These are phyloP conservation scores for Kwoniella shandongensis DNA, from an alignment of 768 basidiomycete genomes.

Conservation along the genomic window DNA sequence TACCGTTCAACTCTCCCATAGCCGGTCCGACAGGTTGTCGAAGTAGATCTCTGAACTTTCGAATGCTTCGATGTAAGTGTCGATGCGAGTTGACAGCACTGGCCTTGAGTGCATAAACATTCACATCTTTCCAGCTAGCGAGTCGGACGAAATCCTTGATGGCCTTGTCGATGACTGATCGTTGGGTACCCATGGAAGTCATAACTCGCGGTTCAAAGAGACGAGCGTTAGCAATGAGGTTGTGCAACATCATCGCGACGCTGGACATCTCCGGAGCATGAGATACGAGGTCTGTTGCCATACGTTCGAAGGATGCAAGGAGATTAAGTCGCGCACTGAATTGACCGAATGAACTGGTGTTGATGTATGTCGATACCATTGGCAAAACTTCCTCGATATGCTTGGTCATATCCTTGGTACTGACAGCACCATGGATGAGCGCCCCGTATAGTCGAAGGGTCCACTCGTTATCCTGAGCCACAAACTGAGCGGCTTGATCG, in stretches of 20 bases:
- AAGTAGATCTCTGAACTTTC: slow-evolving; percentile 89
- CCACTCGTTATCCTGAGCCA: slow-evolving; percentile 64
- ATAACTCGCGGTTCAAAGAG: slow-evolving; percentile 62
- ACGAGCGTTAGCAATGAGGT: slow-evolving; percentile 65
- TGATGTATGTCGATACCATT: slow-evolving; percentile 77
- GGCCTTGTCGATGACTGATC: slow-evolving; percentile 70
- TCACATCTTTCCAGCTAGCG: slow-evolving; percentile 97
- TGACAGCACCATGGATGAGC: slow-evolving; percentile 62
- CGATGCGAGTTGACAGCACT: slow-evolving; percentile 88
- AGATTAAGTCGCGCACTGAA: slow-evolving; percentile 68
- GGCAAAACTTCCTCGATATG: slow-evolving; percentile 71
- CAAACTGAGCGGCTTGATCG: slow-evolving; percentile 61
- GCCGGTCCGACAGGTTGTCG: slow-evolving; percentile 62
- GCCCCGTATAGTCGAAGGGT: slow-evolving; percentile 90
- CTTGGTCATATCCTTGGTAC: slow-evolving; percentile 47
- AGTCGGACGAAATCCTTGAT: slow-evolving; percentile 83
- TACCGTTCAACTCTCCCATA: slow-evolving; percentile 25
- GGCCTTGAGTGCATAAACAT: slow-evolving; percentile 86
- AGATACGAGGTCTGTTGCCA: slow-evolving; percentile 57
- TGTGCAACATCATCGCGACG: slow-evolving; percentile 63
- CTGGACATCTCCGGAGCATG: slow-evolving; percentile 55
- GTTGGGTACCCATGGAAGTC: slow-evolving; percentile 61
- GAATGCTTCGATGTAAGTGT: slow-evolving; percentile 82
- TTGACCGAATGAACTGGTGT: slow-evolving; percentile 76
- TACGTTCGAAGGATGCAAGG: slow-evolving; percentile 64